A percentile compares a stretch with the other conserved stretches of the same genome.
Conservation (phyloP, 768 basidiomycete species). For the Phanerochaete carnosa region DNA sequence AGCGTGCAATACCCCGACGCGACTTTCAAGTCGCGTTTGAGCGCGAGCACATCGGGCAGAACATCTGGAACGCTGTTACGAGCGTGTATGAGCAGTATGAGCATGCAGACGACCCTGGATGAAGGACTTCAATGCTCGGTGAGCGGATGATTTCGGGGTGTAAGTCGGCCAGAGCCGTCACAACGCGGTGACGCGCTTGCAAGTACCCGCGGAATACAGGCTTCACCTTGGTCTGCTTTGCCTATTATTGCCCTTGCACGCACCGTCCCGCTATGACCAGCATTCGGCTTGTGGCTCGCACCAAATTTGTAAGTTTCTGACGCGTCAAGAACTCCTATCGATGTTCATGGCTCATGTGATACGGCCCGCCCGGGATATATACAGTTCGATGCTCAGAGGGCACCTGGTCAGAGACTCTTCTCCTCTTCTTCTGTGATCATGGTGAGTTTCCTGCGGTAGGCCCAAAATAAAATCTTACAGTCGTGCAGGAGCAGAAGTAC, state of each 20-base stretch:
- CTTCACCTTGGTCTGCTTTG: not conserved
- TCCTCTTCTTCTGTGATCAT: slow-evolving; percentile 33
- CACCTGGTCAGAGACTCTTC: slow-evolving; percentile 20
- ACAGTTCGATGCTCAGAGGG: slow-evolving; percentile 14
- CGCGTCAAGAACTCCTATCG: not conserved
- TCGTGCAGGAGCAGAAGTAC: slow-evolving; percentile 47
- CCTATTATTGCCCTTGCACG: not conserved
- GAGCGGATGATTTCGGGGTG: slow-evolving; percentile 17
- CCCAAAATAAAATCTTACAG: not conserved
- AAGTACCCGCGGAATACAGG: not conserved
- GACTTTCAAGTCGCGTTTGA: not conserved
- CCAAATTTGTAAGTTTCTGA: slow-evolving; percentile 18
- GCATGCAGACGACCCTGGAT: not conserved
- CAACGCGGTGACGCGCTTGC: slow-evolving; percentile 1
- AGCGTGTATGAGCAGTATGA: not conserved
- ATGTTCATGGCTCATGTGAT: slow-evolving; percentile 30
- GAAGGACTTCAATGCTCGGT: not conserved
- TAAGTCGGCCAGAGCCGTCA: slow-evolving; percentile 11
- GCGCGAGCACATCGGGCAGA: not conserved
- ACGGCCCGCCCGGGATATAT: slow-evolving; percentile 7
- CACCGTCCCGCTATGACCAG: slow-evolving; percentile 22
- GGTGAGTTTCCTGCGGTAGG: slow-evolving; percentile 23
- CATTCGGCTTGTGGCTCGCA: slow-evolving; percentile 22
- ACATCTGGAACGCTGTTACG: not conserved
- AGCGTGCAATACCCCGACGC: not conserved